Evolutionary conservation across 257 asterid genomes (phyloP), one percentile per base, ranked within the genome.

Genomic region (Linaria vulgaris): DNA sequence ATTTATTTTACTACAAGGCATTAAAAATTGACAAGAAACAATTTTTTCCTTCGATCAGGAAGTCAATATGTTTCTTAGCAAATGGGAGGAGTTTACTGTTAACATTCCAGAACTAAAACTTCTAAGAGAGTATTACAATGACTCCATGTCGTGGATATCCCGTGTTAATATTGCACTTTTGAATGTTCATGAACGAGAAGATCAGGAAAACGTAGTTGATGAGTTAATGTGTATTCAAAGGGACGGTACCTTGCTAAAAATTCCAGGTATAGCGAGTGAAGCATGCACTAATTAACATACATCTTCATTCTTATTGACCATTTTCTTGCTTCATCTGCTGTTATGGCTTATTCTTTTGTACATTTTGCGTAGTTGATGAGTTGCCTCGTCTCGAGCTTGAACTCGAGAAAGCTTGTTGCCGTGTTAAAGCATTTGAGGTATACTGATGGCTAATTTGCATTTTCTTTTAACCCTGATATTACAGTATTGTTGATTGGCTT

Each of bases 381-480:
- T 68, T 87, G 74, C 90, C 92, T 56, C 79, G 66, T 71, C 71
- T 91, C 76, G 90, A 79, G 58, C 37, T 70, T 69, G 98, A 91
- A 84, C 90, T 88, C 61, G 73, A 81, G 69, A 88, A 79, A 77
- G 96, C 95, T 63, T 63, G 53, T 34, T 88, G 91, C 82, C 86
- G 96, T 80, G 95, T 81, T 52, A 80, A 81, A 80, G 98, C 86
- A 66, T 65, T 74, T 69, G 76, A 84, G 98, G 98, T 91, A 81
- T 59, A 31, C 53, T 49, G 38, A 64, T 31, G 62, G 55, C 21
- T 34, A 57, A 39, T 27, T 70, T 67, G 31, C 69, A 23, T 48
- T 43, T 39, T 47, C 55, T 43, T 39, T 47, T 51, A 62, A 37
- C 38, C 43, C 48, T 61, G 66, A 52, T 61, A 34, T 30, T 41